Evolutionary conservation across 129 eudicot genomes (phyloP), one percentile per base, ranked within the genome.

Genomic region (Heracleum sosnowskyi): DNA sequence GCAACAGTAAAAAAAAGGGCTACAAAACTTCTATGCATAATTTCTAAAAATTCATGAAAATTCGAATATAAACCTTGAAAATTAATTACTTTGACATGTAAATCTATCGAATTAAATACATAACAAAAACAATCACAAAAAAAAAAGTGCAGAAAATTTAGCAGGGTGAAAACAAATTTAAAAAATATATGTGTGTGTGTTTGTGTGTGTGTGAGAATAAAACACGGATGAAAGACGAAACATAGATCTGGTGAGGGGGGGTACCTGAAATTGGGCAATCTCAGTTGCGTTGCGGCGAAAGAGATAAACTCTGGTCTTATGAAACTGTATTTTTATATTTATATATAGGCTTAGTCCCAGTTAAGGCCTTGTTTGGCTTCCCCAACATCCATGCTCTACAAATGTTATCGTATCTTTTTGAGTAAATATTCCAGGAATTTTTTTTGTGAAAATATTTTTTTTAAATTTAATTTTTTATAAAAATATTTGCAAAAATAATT

Each of bases 231-330:
- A 1, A 44, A 44, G 15, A 12, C 2, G 16, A 44, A 4, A 1
- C 13, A 1, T 5, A 49, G 68, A 60, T 60, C 68, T 57, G 31
- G 31, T 9, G 66, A 55, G 16, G 2, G 16, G 2, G 5, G 9
- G 4, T 60, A 60, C 68, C 68, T n/a, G 68, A n/a, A 60, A 26
- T n/a, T 4, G 68, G 68, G 68, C 33, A 60, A 60, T 2, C 68
- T 60, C 31, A n/a, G 68, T 24, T 60, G 68, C 68, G 68, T 24
- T 60, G 68, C 68, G 68, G 68, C 68, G 68, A 60, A 60, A 60
- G 68, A 60, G 68, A 60, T n/a, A 60, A 6, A 60, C 68, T 60
- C 68, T 24, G 29, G 68, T 26, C 68, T 9, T 26, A 11, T 26
- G 11, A 4, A 1, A 1, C 28, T 9, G 68, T 24, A 1, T 0